Evolutionary conservation across 306 rosid species (phyloP), one percentile per base, ranked within the genome.

Genomic region (Castanea crenata): DNA sequence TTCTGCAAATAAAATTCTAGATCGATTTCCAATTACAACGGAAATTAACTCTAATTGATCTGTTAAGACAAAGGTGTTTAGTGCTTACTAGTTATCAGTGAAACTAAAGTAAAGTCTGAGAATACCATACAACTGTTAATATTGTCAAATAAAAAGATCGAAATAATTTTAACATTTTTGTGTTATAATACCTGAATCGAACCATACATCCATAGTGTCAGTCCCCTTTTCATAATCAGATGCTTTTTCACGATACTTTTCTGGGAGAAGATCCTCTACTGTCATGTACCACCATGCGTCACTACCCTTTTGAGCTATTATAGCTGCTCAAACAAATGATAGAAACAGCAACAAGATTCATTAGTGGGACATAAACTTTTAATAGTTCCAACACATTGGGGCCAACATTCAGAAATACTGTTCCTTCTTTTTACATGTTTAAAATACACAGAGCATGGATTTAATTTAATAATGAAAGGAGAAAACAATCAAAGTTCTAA

Each of bases 121-220:
- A 68, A 19, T 68, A 35, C 6, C n/a, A 15, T 10, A 32, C 15
- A 68, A 68, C 72, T 34, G 21, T 11, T 19, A 5, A 64, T 35
- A 68, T 35, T 68, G 54, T 18, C 72, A 35, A 68, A 61, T 5
- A 74, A n/a, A 64, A 4, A 41, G 73, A 27, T 34, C 64, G 20
- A 79, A 63, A 70, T n/a, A 29, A 71, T 74, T 58, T 18, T 35
- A 19, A 51, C 23, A 82, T 63, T 29, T 78, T 9, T 79, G 73
- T 65, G 54, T 44, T 51, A 14, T 57, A 16, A 81, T 88, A 95
- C 99, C 99, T 84, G 99, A 95, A 89, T 95, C 99, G 86, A 95
- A 95, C 99, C 99, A 95, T 56, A 95, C 99, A 85, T 95, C 99
- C 99, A 95, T 95, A 63, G 99, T 96, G 85, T 96, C 99, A 56